Percentiles rank a stretch among this genome's conserved stretches.
These are phyloP conservation scores for Gigaspora rosea DNA, from an alignment of 192 early-diverging fungal species.

Conservation along the genomic window DNA sequence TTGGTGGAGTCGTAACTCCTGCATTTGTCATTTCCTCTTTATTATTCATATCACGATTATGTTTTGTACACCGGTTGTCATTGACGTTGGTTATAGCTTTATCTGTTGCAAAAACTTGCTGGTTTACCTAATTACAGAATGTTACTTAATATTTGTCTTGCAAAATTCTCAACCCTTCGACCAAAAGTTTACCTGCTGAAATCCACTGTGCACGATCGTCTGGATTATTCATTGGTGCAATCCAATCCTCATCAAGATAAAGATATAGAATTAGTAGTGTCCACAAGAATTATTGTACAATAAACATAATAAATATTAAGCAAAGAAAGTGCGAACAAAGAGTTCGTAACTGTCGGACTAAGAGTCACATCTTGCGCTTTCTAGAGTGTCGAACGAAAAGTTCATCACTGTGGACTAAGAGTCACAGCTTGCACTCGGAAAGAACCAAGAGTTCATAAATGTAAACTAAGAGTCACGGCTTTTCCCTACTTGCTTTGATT, in stretches of 20 bases:
- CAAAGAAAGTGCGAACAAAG: conserved; percentile 1
- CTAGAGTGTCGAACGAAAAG: conserved; percentile 20
- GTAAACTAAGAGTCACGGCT: conserved; percentile 26
- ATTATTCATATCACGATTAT: conserved; percentile 10
- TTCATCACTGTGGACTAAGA: conserved; percentile 29
- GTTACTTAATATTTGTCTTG: not conserved
- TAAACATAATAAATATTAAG: too few relatives aligned
- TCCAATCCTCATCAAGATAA: too few relatives aligned
- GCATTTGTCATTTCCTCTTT: too few relatives aligned
- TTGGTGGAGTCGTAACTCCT: not conserved
- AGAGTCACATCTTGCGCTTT: conserved; percentile 28
- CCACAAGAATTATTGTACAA: not conserved
- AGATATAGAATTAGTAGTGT: not conserved
- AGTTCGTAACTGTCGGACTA: conserved; percentile 24
- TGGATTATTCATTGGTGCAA: too few relatives aligned
- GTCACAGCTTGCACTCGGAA: conserved; percentile 20
- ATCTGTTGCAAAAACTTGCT: not conserved
- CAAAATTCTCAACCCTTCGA: too few relatives aligned
- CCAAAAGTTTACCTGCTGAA: too few relatives aligned
- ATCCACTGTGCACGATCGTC: too few relatives aligned
- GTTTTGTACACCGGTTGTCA: conserved; percentile 9
- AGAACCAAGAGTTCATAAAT: conserved; percentile 28
- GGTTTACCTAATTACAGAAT: conserved; percentile 6
- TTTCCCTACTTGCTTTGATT: conserved; percentile 18
- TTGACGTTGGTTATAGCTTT: not conserved